These are phyloP conservation scores for Cyberlindnera subsufficiens DNA, from an alignment of 805 yeast species.

Conservation along the genomic window DNA sequence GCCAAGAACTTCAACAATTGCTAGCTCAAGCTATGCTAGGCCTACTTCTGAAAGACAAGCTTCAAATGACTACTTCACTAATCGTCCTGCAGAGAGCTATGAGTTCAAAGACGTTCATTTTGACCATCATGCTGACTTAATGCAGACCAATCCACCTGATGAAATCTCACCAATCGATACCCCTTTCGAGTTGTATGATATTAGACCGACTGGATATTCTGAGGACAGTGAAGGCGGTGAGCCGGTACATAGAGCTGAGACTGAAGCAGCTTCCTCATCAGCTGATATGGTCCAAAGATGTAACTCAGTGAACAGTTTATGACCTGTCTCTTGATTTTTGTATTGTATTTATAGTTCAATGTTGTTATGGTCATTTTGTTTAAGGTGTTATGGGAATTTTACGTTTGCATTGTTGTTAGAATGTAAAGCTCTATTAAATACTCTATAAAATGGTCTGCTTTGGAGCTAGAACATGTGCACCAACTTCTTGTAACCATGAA, in stretches of 20 bases:
- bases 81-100: background rate
- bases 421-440: background rate
- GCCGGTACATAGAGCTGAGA: slow-evolving; percentile 9
- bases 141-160: background rate
- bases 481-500: slow-evolving; percentile 77
- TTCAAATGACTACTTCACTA: slow-evolving; percentile 2
- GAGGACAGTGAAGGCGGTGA: slow-evolving; percentile 6
- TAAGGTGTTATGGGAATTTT: too few relatives aligned
- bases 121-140: slow-evolving; percentile 1
- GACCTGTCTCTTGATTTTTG: background rate
- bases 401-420: too few relatives aligned
- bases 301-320: background rate
- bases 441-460: slow-evolving; percentile 6
- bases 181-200: background rate
- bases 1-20: too few relatives aligned
- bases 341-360: background rate
- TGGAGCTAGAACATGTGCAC: slow-evolving; percentile 17
- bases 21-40: background rate
- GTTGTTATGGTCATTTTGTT: background rate
- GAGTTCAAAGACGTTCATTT: slow-evolving; percentile 12
- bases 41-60: background rate
- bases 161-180: slow-evolving; percentile 1
- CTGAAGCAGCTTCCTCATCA: background rate
- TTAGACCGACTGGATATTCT: slow-evolving; percentile 2
- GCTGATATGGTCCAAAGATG: background rate